These are phyloP conservation scores for Cytospora chrysosperma DNA, from an alignment of 2,329 filamentous ascomycete genomes.

Conservation along the genomic window DNA sequence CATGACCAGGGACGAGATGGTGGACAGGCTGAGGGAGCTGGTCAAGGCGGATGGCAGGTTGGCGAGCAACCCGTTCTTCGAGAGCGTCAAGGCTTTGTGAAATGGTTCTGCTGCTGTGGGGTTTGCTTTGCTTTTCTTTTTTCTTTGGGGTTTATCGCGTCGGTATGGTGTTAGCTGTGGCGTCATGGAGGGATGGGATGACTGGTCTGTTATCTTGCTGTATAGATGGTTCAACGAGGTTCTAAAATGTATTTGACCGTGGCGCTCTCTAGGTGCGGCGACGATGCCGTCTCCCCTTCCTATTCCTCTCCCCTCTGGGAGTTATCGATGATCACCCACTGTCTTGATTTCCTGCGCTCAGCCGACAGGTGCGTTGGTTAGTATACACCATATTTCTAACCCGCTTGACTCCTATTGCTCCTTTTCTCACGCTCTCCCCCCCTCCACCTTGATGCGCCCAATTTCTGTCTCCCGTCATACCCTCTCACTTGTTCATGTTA, in stretches of 20 bases:
- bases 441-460: no score
- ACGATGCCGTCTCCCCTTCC: not conserved
- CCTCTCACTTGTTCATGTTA: no score
- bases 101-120: not conserved
- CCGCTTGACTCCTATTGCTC: no score
- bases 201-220: not conserved
- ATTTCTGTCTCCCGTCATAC: no score
- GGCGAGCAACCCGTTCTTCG: constrained; percentile 67
- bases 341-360: not conserved
- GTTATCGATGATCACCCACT: not conserved
- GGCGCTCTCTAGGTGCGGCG: not conserved
- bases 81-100: constrained; percentile 58
- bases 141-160: not conserved
- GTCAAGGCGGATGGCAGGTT: constrained; percentile 70
- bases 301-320: no score
- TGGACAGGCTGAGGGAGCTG: constrained; percentile 74
- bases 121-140: not conserved
- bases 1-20: constrained; percentile 73
- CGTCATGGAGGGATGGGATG: not conserved
- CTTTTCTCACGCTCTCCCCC: no score
- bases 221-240: not conserved
- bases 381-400: no score
- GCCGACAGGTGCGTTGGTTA: not conserved
- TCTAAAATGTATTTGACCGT: not conserved
- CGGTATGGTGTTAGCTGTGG: not conserved